A percentile compares a stretch with the other conserved stretches of the same genome.
Conservation (phyloP, 495 filamentous ascomycete genomes). For the Diplogelasinospora grovesii region DNA sequence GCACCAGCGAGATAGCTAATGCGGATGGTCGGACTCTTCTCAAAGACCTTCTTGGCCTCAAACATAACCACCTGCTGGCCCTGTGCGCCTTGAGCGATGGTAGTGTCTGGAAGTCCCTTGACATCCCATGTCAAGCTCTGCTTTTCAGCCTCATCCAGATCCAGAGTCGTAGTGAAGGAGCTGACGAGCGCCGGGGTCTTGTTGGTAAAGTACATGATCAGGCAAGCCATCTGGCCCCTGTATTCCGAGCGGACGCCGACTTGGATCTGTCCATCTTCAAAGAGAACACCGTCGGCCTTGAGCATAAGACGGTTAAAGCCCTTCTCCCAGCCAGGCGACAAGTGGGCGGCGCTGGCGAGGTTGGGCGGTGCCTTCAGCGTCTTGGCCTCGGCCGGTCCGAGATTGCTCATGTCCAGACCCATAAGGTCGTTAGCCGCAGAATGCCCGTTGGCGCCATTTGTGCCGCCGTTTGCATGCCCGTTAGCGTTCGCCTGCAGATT, state of each 20-base stretch:
- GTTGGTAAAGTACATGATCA: constrained; percentile 94
- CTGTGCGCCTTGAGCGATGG: constrained; percentile 65
- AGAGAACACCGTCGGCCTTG: constrained; percentile 76
- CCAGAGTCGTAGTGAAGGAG: constrained; percentile 89
- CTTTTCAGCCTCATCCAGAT: constrained; percentile 64
- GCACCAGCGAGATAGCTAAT: constrained; percentile 92
- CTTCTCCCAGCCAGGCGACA: constrained; percentile 89
- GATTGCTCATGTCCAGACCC: constrained; percentile 68
- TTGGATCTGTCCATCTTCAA: constrained; percentile 91
- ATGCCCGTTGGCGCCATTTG: constrained; percentile 50
- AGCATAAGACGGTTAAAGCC: constrained; percentile 84
- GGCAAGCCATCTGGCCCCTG: constrained; percentile 83
- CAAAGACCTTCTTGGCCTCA: constrained; percentile 74
- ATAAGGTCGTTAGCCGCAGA: constrained; percentile 56
- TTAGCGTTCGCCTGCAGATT: constrained; percentile 49
- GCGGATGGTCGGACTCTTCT: constrained; percentile 80
- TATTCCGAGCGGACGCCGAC: constrained; percentile 91
- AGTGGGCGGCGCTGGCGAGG: constrained; percentile 82
- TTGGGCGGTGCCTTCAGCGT: constrained; percentile 62
- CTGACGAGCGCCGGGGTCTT: constrained; percentile 76
- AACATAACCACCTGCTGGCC: constrained; percentile 94
- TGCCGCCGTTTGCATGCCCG: constrained; percentile 52
- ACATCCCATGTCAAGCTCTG: constrained; percentile 70
- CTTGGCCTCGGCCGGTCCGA: constrained; percentile 48
- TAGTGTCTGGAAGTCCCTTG: constrained; percentile 82